Percentiles rank a stretch among this genome's conserved stretches.
Conservation (phyloP, 1,284 basidiomycete genomes). For the Somion occarium region DNA sequence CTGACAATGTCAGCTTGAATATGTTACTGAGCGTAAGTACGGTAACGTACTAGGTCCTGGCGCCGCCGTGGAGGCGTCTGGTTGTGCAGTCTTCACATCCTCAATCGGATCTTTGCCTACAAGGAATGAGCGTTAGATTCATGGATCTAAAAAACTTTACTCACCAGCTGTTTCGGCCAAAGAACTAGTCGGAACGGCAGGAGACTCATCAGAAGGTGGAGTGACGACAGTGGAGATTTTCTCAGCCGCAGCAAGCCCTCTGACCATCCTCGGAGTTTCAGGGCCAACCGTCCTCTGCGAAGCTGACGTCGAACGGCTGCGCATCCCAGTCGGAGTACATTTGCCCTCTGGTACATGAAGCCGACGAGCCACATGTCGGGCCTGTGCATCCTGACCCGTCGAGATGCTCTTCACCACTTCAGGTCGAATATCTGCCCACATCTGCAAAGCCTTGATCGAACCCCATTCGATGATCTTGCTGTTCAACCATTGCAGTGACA, state of each 20-base stretch:
- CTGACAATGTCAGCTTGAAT: no score
- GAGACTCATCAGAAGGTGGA: conserved; percentile 15
- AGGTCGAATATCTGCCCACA: conserved; percentile 78
- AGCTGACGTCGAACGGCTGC: conserved; percentile 28
- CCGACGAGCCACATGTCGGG: conserved; percentile 60
- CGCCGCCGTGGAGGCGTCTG: background rate
- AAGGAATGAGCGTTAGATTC: no score
- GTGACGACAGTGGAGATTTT: conserved; percentile 13
- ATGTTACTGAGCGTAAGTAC: no score
- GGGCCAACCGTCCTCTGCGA: conserved; percentile 13
- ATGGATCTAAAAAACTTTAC: no score
- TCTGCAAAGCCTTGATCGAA: conserved; percentile 81
- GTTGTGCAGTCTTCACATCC: background rate
- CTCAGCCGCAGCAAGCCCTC: conserved; percentile 7
- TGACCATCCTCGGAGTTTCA: conserved; percentile 6
- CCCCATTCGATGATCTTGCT: conserved; percentile 99
- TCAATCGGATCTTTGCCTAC: background rate
- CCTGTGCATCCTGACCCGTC: conserved; percentile 58
- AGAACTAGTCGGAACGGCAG: conserved; percentile 7
- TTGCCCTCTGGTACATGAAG: conserved; percentile 62
- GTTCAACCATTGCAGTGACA: conserved; percentile 93
- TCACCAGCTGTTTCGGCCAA: no score
- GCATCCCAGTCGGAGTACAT: conserved; percentile 30
- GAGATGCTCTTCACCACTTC: conserved; percentile 51
- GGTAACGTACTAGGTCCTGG: no score